Conservation (phyloP, 2,329 filamentous ascomycete genomes). For the Scolecobasidium constrictum region DNA sequence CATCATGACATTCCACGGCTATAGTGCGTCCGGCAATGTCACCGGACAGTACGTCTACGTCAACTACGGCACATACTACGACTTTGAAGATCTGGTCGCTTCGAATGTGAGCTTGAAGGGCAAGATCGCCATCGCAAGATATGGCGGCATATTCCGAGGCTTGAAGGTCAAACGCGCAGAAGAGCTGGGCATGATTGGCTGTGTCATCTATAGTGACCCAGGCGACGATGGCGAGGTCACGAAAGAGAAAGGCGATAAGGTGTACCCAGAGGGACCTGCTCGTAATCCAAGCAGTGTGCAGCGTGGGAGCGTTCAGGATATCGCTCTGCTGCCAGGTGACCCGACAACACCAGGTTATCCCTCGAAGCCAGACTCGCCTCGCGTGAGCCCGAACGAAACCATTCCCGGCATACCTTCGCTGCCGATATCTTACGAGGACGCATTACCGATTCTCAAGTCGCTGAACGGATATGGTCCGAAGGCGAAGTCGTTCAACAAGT, state of each 20-base stretch:
- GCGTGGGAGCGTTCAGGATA: slow-evolving; percentile 65
- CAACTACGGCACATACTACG: slow-evolving; percentile 79
- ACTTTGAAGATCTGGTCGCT: slow-evolving; percentile 70
- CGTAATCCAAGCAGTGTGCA: slow-evolving; percentile 84
- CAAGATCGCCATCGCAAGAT: slow-evolving; percentile 79
- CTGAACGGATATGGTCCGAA: slow-evolving; percentile 81
- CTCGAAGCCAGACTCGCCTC: slow-evolving; percentile 77
- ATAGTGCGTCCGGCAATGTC: slow-evolving; percentile 85
- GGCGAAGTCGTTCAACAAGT: slow-evolving; percentile 59
- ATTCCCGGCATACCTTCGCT: slow-evolving; percentile 83
- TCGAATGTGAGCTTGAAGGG: slow-evolving; percentile 67
- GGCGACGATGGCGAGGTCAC: slow-evolving; percentile 78
- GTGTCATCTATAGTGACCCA: slow-evolving; percentile 76
- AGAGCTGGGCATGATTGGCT: slow-evolving; percentile 80
- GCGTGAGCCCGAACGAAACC: slow-evolving; percentile 55
- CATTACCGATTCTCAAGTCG: slow-evolving; percentile 75
- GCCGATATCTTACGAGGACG: slow-evolving; percentile 81
- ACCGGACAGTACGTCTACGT: slow-evolving; percentile 79
- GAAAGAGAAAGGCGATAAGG: slow-evolving; percentile 61
- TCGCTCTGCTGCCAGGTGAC: slow-evolving; percentile 46
- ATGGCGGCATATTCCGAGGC: slow-evolving; percentile 78
- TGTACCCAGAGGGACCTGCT: slow-evolving; percentile 79
- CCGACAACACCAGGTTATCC: slow-evolving; percentile 92
- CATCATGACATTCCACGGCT: slow-evolving; percentile 88
- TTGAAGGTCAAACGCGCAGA: slow-evolving; percentile 89